Base-by-base conservation (phyloP, 1,139 yeast genomes). In the Kurtzmaniella quercitrusa region DNA sequence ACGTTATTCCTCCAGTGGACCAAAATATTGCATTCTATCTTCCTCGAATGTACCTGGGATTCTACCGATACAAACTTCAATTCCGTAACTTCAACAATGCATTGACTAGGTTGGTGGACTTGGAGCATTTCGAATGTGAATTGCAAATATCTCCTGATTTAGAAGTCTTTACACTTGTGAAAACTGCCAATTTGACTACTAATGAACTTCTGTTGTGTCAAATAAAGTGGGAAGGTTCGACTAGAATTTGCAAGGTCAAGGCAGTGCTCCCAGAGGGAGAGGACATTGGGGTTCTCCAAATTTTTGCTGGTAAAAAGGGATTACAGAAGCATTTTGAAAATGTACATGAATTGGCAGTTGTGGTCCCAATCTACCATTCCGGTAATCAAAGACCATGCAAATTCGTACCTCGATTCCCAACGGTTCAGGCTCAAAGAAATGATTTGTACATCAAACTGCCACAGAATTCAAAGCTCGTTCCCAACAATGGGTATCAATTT, bases 381-480 rank as follows among this genome's bases (percentile, higher is more conserved):
- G 96, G 97, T 2, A 68, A 68, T 32, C 74, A 76, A 51, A 80
- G 71, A 54, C 74, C 78, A 6, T 56, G 65, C 34, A 65, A 63
- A 47, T 88, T 91, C 68, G 88, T 88, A 11, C 79, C 81, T 16
- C 69, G 91, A 34, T 83, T 78, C 53, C 88, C 95, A 4, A 78
- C 91, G 0, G 80, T 82, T 14, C 83, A 78, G 50, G 75, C 87
- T 40, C 82, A 78, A 55, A 71, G 74, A 40, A 80, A 83, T 49
- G 98, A 91, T 57, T 65, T 89, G 40, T 93, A 91, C 60, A 78
- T 93, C 44, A 76, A 78, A 46, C 87, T 84, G 52, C 98, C 98
- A 1, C 98, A 91, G 59, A 78, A 85, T 46, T 78, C 74, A 49
- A 73, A 75, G 47, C 65, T 93, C 40, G 65, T 75, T 15, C 68